A percentile compares a stretch with the other conserved stretches of the same genome.
phyloP scores from a whole-genome alignment of 768 basidiomycete species.

The Chalciporus sphaerocephalus region DNA sequence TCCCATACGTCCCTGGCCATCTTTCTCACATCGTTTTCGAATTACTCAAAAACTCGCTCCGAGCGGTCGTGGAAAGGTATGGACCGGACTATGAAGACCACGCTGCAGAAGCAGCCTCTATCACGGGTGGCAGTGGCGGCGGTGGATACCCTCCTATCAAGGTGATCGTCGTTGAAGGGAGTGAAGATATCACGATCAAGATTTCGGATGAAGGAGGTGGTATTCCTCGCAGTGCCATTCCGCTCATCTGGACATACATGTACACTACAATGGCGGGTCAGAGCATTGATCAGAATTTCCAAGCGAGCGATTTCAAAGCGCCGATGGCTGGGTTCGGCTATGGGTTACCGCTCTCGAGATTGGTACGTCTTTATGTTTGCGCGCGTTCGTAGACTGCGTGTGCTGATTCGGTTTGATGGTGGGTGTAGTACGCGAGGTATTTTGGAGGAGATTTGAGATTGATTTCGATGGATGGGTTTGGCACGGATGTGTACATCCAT shows the following conservation, averaged over 20 bases:
- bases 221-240: slow-evolving; percentile 80
- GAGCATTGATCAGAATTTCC: slow-evolving; percentile 72
- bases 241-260: slow-evolving; percentile 99
- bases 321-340: slow-evolving; percentile 98
- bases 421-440: slow-evolving; percentile 79
- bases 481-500: slow-evolving; percentile 92
- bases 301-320: slow-evolving; percentile 85
- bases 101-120: slow-evolving; percentile 4
- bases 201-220: slow-evolving; percentile 95
- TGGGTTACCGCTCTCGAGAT: slow-evolving; percentile 83
- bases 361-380: slow-evolving; percentile 49
- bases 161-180: slow-evolving; percentile 87
- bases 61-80: slow-evolving; percentile 91
- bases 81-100: slow-evolving; percentile 73
- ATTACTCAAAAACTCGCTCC: slow-evolving; percentile 93
- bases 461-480: slow-evolving; percentile 99
- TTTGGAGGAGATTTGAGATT: slow-evolving; percentile 90
- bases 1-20: slow-evolving; percentile 37
- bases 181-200: slow-evolving; percentile 98
- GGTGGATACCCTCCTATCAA: slow-evolving; percentile 24
- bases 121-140: neutral
- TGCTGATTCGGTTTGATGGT: neutral
- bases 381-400: neutral
- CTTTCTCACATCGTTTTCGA: slow-evolving; percentile 75
- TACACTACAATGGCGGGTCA: slow-evolving; percentile 79